These are phyloP conservation scores for Gyromitra esculenta DNA, from an alignment of 2,329 filamentous ascomycete species.

Conservation along the genomic window DNA sequence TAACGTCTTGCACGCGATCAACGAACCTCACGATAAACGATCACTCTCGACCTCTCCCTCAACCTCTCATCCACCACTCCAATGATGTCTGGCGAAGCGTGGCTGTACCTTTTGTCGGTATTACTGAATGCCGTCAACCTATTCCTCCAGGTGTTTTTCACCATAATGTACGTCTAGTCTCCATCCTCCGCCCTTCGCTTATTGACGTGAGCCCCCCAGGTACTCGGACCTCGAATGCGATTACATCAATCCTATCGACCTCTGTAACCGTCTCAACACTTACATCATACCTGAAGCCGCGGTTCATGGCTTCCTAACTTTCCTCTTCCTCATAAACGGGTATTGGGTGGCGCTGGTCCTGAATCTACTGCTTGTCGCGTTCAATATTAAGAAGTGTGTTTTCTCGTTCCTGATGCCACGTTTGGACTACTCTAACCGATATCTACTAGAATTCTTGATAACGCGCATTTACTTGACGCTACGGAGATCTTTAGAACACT, in stretches of 20 bases:
- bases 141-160: conserved; percentile 99
- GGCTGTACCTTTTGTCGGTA: conserved; percentile 97
- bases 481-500: conserved; percentile 99
- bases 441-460: conserved; percentile 84
- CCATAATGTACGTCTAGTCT: conserved; percentile 85
- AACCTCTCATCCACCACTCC: not conserved
- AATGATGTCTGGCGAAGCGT: conserved; percentile 93
- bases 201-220: conserved; percentile 47
- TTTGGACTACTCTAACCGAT: conserved; percentile 39
- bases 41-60: not conserved
- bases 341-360: conserved; percentile 95
- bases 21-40: conserved; percentile 17
- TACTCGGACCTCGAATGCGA: conserved; percentile 92
- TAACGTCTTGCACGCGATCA: conserved; percentile 26
- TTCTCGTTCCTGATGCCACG: conserved; percentile 20
- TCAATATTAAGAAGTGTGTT: conserved; percentile 97
- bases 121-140: conserved; percentile 99
- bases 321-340: conserved; percentile 96
- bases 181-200: not conserved
- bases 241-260: conserved; percentile 99
- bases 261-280: conserved; percentile 99
- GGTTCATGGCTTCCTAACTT: conserved; percentile 93
- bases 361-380: conserved; percentile 89
- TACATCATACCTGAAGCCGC: conserved; percentile 99
- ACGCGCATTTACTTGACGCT: conserved; percentile 94